These are phyloP conservation scores for Hypoxylon rubiginosum DNA, from an alignment of 2,329 filamentous ascomycete genomes.

Conservation along the genomic window DNA sequence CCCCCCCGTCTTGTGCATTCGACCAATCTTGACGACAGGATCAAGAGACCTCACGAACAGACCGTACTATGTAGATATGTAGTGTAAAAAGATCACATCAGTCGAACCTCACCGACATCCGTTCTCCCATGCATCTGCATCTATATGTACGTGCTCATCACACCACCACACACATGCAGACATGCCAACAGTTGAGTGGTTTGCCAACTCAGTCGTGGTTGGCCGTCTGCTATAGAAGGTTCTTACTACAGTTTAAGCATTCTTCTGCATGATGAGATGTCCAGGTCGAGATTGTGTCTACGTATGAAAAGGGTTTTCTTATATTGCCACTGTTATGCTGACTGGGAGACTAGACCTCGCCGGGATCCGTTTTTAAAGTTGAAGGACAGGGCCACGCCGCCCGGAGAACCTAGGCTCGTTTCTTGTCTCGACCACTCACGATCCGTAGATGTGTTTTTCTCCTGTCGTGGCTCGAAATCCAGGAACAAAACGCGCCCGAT, in stretches of 20 bases:
- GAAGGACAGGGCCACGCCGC: constrained; percentile 7
- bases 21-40: constrained; percentile 21
- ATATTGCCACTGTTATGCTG: constrained; percentile 31
- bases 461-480: constrained; percentile 31
- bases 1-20: constrained; percentile 8
- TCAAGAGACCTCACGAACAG: constrained; percentile 1
- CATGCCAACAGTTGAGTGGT: constrained; percentile 8
- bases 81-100: constrained; percentile 3
- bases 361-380: constrained; percentile 15
- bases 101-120: constrained; percentile 8
- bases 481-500: constrained; percentile 39
- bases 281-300: neutral
- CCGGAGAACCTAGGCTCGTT: constrained; percentile 27
- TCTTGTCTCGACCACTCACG: constrained; percentile 26
- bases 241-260: neutral
- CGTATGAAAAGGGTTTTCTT: neutral
- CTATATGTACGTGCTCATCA: constrained; percentile 8
- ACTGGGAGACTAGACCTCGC: constrained; percentile 7
- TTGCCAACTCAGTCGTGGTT: constrained; percentile 27
- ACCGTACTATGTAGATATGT: constrained; percentile 1
- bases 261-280: constrained; percentile 11
- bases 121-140: constrained; percentile 12
- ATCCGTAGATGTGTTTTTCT: constrained; percentile 22
- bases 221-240: neutral
- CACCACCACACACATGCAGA: constrained; percentile 10